Conservation (phyloP, 202 grass and related monocot species). For the Musa balbisiana region DNA sequence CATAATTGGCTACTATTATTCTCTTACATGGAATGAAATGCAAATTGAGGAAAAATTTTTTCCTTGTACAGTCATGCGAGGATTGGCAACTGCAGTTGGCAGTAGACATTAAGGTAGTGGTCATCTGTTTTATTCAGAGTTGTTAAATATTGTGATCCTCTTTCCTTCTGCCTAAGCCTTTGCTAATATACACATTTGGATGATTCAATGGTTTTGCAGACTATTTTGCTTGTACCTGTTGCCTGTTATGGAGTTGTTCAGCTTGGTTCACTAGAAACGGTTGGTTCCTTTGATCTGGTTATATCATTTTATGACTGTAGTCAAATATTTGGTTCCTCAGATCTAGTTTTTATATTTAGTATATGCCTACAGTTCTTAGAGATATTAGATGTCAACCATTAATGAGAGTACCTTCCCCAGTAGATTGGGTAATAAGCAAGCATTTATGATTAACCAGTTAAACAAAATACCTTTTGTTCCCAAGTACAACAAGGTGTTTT, state of each 20-base stretch:
- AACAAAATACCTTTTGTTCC: no score
- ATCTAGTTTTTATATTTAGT: neutral
- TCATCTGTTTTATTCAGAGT: neutral
- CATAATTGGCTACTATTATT: constrained; percentile 12
- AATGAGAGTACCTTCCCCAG: no score
- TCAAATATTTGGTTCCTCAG: neutral
- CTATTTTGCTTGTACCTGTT: constrained; percentile 56
- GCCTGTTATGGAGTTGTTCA: constrained; percentile 49
- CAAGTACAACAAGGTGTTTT: no score
- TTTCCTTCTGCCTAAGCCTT: constrained; percentile 11
- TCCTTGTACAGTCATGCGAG: constrained; percentile 35
- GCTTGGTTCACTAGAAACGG: constrained; percentile 54
- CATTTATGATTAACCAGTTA: no score
- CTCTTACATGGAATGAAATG: constrained; percentile 6
- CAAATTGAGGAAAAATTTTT: constrained; percentile 19
- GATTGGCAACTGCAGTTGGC: constrained; percentile 60
- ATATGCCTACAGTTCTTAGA: neutral
- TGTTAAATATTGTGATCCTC: neutral
- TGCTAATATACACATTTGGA: constrained; percentile 19
- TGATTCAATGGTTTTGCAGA: constrained; percentile 37
- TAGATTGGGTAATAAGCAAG: no score
- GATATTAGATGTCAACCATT: no score
- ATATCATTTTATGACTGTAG: neutral
- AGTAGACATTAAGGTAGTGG: constrained; percentile 54
- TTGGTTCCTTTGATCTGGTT: constrained; percentile 19